Percentiles rank a stretch among this genome's conserved stretches.
Evolutionary conservation across 1,284 basidiomycete genomes (phyloP).

Genomic region (Cystobasidiaceae sp.): DNA sequence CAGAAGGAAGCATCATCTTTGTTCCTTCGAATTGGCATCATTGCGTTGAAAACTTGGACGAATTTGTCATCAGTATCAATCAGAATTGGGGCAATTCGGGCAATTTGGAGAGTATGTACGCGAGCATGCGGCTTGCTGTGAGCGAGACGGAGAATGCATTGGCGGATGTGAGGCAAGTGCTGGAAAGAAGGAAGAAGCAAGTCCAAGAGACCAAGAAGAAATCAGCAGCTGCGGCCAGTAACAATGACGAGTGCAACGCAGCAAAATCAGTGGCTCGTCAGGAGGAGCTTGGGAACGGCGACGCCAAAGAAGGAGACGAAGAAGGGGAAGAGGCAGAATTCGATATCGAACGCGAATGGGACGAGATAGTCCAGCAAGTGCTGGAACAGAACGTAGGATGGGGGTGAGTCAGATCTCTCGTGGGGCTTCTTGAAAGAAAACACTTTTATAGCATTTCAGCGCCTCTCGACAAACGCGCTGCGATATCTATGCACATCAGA

Average conservation of each 20-base stretch:
- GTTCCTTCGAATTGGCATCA: conserved; percentile 48
- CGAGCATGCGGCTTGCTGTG: conserved; percentile 48
- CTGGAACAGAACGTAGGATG: conserved; percentile 51
- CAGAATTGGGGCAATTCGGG: conserved; percentile 54
- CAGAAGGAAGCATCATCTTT: conserved; percentile 51
- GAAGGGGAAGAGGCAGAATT: neutral
- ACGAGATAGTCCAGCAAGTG: conserved; percentile 49
- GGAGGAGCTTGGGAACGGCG: too few relatives aligned
- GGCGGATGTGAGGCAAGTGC: conserved; percentile 50
- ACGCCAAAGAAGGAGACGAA: too few relatives aligned
- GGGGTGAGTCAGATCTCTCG: conserved; percentile 44
- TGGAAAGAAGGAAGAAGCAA: conserved; percentile 40
- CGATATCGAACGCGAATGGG: conserved; percentile 47
- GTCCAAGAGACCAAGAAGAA: neutral
- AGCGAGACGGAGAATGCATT: conserved; percentile 49
- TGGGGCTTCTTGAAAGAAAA: too few relatives aligned
- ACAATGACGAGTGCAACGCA: too few relatives aligned
- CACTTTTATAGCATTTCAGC: neutral
- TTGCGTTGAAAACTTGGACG: conserved; percentile 40
- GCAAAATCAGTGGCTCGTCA: too few relatives aligned
- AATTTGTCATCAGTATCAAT: conserved; percentile 50
- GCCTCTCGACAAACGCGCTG: too few relatives aligned
- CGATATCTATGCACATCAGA: too few relatives aligned
- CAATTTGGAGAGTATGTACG: conserved; percentile 51
- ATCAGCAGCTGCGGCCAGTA: neutral